These are phyloP conservation scores for Curvularia eragrostidis DNA, from an alignment of 2,329 filamentous ascomycete genomes.

Conservation along the genomic window DNA sequence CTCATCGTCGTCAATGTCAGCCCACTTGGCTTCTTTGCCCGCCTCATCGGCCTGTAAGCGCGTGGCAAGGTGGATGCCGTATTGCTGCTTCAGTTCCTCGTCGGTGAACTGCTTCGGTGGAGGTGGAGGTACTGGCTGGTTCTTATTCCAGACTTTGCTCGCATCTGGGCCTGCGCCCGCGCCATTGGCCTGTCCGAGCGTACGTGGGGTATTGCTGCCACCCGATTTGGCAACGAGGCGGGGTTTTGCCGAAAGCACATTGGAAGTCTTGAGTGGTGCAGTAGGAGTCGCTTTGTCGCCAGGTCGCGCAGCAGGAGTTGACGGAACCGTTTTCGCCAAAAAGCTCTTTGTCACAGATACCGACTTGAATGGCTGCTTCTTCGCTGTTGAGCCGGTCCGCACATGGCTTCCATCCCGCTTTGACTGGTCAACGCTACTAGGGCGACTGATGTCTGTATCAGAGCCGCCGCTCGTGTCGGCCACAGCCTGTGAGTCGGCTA, in stretches of 20 bases:
- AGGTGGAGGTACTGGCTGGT: constrained; percentile 73
- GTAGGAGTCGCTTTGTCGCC: constrained; percentile 61
- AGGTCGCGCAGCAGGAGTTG: constrained; percentile 58
- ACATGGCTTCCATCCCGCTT: constrained; percentile 66
- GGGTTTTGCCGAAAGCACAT: constrained; percentile 66
- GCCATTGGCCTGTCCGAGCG: constrained; percentile 65
- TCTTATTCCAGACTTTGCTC: constrained; percentile 87
- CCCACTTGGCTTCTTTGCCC: constrained; percentile 82
- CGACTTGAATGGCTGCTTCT: constrained; percentile 82
- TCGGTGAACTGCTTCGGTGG: constrained; percentile 85
- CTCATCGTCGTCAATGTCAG: constrained; percentile 87
- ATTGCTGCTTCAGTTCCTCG: constrained; percentile 82
- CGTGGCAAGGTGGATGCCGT: constrained; percentile 83
- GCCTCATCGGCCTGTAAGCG: constrained; percentile 76
- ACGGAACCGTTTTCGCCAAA: constrained; percentile 72
- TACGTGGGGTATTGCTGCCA: constrained; percentile 61
- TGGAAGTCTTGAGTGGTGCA: constrained; percentile 54
- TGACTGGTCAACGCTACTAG: constrained; percentile 58
- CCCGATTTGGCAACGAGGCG: constrained; percentile 79
- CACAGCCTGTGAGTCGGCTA: constrained; percentile 53
- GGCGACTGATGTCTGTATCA: constrained; percentile 74
- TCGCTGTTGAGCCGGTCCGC: constrained; percentile 63
- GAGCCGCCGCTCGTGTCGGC: constrained; percentile 76
- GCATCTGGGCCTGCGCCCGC: constrained; percentile 69
- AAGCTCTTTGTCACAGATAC: constrained; percentile 87